Conservation (phyloP, 1,139 yeast genomes). For the Kodamaea sp. region DNA sequence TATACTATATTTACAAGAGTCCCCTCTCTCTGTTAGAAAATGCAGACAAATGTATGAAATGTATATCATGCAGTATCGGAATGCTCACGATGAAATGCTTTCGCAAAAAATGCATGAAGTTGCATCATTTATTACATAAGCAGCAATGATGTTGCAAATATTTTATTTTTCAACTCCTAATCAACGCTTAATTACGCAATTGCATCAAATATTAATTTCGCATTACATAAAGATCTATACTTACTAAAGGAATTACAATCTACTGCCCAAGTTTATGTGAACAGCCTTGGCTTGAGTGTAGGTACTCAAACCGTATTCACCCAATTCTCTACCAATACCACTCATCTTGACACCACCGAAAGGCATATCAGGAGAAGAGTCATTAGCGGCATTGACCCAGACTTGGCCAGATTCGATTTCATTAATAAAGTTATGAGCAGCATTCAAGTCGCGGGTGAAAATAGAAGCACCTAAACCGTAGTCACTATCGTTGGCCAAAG, state of each 20-base stretch:
- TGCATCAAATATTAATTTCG: too few species aligned
- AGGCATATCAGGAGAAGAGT: constrained; percentile 71
- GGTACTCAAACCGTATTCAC: constrained; percentile 71
- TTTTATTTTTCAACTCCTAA: too few species aligned
- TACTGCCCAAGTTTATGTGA: constrained; percentile 56
- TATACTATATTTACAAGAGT: too few species aligned
- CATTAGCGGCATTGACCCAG: constrained; percentile 68
- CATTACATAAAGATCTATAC: too few species aligned
- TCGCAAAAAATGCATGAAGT: too few species aligned
- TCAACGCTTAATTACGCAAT: too few species aligned
- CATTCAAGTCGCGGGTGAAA: constrained; percentile 22
- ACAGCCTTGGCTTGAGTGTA: constrained; percentile 81
- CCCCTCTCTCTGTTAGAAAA: too few species aligned
- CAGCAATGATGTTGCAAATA: too few species aligned
- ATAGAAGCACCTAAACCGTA: constrained; percentile 51
- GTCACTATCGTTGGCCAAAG: constrained; percentile 47
- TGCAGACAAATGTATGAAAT: too few species aligned
- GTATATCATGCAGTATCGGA: too few species aligned
- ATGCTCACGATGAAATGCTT: too few species aligned
- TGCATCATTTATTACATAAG: too few species aligned
- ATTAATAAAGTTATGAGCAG: constrained; percentile 44
- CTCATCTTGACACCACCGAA: constrained; percentile 78
- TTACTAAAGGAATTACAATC: constrained; percentile 11
- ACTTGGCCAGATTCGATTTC: constrained; percentile 54
- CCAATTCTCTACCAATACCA: constrained; percentile 87